These are phyloP conservation scores for Nitzschia sp. DNA, from an alignment of 108 stramenopile genomes.

Conservation along the genomic window DNA sequence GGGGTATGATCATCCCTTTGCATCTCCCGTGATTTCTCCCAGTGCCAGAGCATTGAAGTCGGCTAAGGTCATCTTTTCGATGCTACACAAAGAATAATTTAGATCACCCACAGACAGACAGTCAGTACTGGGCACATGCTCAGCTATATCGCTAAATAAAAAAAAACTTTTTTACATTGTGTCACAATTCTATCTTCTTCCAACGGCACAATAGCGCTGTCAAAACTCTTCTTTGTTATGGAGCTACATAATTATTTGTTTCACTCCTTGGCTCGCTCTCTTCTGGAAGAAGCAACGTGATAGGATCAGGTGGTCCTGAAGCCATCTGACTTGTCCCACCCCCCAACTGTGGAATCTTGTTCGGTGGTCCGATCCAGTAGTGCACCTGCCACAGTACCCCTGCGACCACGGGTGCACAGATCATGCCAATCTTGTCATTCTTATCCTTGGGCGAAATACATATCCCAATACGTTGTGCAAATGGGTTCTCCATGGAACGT, in stretches of 20 bases:
- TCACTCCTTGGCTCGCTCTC: no score
- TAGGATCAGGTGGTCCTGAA: neutral
- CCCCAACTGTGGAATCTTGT: neutral
- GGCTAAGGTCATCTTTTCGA: neutral
- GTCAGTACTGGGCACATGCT: no score
- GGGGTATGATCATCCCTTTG: no score
- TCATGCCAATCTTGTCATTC: constrained; percentile 1
- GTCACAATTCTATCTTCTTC: no score
- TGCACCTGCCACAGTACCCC: neutral
- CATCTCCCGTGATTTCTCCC: neutral
- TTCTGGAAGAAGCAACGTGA: neutral
- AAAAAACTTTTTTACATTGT: no score
- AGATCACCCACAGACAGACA: no score
- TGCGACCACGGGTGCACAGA: neutral
- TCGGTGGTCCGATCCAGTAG: constrained; percentile 1
- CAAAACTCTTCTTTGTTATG: no score
- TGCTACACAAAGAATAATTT: neutral
- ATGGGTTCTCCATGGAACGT: neutral
- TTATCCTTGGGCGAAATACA: constrained; percentile 1
- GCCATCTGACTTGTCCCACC: neutral
- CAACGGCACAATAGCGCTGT: no score
- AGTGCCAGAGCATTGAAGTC: neutral
- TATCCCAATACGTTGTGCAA: neutral
- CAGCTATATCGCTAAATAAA: no score
- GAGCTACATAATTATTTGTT: no score